Evolutionary conservation across 768 basidiomycete genomes (phyloP).

Genomic region (Royoungia palumana): DNA sequence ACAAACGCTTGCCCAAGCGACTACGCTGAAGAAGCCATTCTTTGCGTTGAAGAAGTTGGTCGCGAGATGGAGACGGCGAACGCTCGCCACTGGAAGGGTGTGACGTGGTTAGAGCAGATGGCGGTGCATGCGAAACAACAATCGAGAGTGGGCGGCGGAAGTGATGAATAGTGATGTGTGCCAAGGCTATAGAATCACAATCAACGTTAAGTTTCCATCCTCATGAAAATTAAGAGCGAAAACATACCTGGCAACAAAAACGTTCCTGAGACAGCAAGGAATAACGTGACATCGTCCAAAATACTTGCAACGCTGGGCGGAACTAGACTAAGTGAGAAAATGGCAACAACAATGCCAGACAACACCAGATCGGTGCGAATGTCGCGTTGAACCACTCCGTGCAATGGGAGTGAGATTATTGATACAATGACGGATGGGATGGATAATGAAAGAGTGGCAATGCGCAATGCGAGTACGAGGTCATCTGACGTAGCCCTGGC

Average conservation of each 20-base stretch:
- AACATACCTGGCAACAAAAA: conserved; percentile 60
- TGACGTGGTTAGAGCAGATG: conserved; percentile 21
- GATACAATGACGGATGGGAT: conserved; percentile 60
- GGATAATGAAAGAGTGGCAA: conserved; percentile 52
- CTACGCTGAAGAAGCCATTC: conserved; percentile 78
- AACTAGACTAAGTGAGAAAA: conserved; percentile 45
- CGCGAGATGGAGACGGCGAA: conserved; percentile 37
- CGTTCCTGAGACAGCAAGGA: conserved; percentile 51
- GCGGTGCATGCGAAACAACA: conserved; percentile 57
- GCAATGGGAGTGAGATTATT: conserved; percentile 49
- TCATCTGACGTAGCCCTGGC: conserved; percentile 6
- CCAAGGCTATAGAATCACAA: conserved; percentile 43
- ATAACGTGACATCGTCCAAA: conserved; percentile 47
- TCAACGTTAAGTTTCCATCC: not conserved
- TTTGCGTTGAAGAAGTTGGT: conserved; percentile 81
- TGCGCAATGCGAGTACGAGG: conserved; percentile 38
- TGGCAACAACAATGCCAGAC: conserved; percentile 37
- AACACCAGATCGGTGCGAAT: conserved; percentile 46
- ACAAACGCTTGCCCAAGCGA: conserved; percentile 64
- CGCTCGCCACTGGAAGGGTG: conserved; percentile 13
- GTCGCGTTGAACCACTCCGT: conserved; percentile 38
- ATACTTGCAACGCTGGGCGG: conserved; percentile 37
- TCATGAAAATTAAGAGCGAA: not conserved
- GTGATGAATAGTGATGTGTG: conserved; percentile 81
- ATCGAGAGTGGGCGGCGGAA: conserved; percentile 83